These are phyloP conservation scores for Plasmodium berghei DNA, from an alignment of 169 alveolate species.

Conservation along the genomic window DNA sequence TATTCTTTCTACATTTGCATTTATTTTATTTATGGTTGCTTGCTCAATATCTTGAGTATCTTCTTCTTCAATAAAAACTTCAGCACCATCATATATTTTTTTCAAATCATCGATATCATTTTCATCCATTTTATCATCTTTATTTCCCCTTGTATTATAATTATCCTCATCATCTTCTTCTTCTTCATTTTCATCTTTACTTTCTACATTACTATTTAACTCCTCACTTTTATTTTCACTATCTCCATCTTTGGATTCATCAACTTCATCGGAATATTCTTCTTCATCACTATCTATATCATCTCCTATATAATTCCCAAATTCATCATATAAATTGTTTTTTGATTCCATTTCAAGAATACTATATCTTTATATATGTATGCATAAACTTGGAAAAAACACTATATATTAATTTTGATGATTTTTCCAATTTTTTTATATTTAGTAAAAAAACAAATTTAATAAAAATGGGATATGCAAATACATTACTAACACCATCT, in stretches of 20 bases:
- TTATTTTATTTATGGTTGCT: conserved; percentile 97
- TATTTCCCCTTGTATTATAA: conserved; percentile 18
- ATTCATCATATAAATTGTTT: conserved; percentile 96
- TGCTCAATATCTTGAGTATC: conserved; percentile 98
- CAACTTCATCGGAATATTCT: conserved; percentile 54
- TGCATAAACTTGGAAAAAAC: background rate
- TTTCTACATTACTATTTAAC: conserved; percentile 75
- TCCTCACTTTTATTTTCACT: conserved; percentile 50
- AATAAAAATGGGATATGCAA: no score
- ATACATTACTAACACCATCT: no score
- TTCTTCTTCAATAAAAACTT: conserved; percentile 95
- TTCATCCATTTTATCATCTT: conserved; percentile 23
- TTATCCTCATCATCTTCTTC: conserved; percentile 29
- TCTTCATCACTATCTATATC: conserved; percentile 89
- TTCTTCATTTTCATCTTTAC: conserved; percentile 28
- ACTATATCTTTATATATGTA: background rate
- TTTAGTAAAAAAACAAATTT: no score
- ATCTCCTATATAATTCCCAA: conserved; percentile 99
- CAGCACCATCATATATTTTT: conserved; percentile 81
- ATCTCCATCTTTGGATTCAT: conserved; percentile 70
- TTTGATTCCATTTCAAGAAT: conserved; percentile 42
- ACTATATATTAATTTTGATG: background rate
- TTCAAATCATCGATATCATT: conserved; percentile 82
- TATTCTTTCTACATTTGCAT: conserved; percentile 86
- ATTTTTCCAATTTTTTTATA: no score